Percentiles rank a stretch among this genome's conserved stretches.
Conservation (phyloP, 1,139 yeast species). For the Suzukiozyma palmioleophila region DNA sequence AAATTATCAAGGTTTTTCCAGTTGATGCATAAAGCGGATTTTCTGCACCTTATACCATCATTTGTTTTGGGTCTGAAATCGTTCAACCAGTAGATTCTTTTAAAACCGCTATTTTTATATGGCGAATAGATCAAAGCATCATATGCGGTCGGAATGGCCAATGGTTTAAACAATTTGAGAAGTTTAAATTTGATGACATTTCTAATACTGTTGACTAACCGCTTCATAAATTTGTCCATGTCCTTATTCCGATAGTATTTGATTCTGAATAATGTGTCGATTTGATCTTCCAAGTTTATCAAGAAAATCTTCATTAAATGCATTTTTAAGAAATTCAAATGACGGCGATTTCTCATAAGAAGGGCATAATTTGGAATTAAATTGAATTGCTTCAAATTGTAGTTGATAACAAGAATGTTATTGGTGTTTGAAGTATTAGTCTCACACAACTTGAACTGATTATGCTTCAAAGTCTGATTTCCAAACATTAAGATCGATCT, state of each 20-base stretch:
- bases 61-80: conserved; percentile 4
- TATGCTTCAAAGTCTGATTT: conserved; percentile 22
- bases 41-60: conserved; percentile 1
- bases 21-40: conserved; percentile 4
- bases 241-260: conserved; percentile 29
- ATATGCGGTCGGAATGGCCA: conserved; percentile 9
- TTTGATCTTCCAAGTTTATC: conserved; percentile 36
- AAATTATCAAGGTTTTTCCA: conserved; percentile 5
- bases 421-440: conserved; percentile 10
- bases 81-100: conserved; percentile 32
- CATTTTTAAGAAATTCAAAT: conserved; percentile 21
- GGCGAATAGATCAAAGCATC: conserved; percentile 31
- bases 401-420: conserved; percentile 20
- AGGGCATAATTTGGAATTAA: conserved; percentile 33
- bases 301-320: conserved; percentile 37
- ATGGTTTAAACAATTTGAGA: conserved; percentile 18
- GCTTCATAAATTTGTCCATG: conserved; percentile 23
- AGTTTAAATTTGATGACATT: conserved; percentile 25
- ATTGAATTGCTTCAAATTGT: conserved; percentile 30
- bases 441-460: conserved; percentile 30
- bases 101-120: conserved; percentile 21
- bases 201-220: conserved; percentile 21
- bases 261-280: conserved; percentile 33
- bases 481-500: conserved; percentile 15
- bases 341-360: conserved; percentile 22